Conservation (phyloP, 768 basidiomycete genomes). For the Termitomyces sp. region DNA sequence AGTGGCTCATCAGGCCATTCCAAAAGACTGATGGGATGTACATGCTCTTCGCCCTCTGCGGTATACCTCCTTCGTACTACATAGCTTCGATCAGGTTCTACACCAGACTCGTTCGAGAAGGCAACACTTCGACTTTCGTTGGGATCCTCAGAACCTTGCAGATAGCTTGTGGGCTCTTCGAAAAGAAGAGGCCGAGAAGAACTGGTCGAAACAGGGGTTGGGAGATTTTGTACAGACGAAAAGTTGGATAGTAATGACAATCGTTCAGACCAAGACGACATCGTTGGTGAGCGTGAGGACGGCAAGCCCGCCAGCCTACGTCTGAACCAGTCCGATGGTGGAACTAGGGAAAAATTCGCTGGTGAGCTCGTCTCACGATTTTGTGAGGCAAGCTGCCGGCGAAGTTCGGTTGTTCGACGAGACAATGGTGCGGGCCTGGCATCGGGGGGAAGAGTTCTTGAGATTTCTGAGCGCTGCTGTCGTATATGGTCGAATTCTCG, state of each 20-base stretch:
- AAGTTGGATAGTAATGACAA: constrained; percentile 38
- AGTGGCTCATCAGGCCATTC: constrained; percentile 36
- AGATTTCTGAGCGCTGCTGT: constrained; percentile 17
- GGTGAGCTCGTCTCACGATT: background rate
- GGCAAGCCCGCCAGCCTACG: constrained; percentile 15
- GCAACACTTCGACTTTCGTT: constrained; percentile 3
- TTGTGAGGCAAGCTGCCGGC: background rate
- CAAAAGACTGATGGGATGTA: constrained; percentile 33
- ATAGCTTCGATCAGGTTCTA: constrained; percentile 23
- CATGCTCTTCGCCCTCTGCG: constrained; percentile 32
- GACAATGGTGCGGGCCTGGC: background rate
- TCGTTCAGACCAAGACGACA: constrained; percentile 23
- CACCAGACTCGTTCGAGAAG: constrained; percentile 6
- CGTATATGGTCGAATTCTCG: constrained; percentile 21
- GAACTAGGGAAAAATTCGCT: background rate
- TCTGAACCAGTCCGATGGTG: constrained; percentile 17
- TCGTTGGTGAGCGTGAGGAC: constrained; percentile 17
- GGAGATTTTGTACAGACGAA: constrained; percentile 33
- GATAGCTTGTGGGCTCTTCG: constrained; percentile 34
- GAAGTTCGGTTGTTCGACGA: constrained; percentile 1
- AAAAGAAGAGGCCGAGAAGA: constrained; percentile 32
- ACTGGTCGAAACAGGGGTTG: constrained; percentile 28
- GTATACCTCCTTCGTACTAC: constrained; percentile 30
- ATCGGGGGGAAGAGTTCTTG: constrained; percentile 3
- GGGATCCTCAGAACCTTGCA: constrained; percentile 13